These are phyloP conservation scores for Clonostachys byssicola DNA, from an alignment of 2,329 filamentous ascomycete genomes.

Conservation along the genomic window DNA sequence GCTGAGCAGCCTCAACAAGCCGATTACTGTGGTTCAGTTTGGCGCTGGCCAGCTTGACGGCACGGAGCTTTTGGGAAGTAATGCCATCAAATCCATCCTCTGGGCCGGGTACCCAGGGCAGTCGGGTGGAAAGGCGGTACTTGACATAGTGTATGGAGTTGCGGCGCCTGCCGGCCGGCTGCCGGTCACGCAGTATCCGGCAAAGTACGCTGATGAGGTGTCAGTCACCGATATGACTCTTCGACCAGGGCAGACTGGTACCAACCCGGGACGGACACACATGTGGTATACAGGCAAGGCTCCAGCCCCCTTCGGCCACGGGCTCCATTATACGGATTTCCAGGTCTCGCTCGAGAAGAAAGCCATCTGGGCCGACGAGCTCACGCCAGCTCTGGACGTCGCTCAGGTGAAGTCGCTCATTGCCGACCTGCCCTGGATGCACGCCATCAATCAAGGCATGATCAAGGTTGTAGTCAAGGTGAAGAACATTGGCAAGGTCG, in stretches of 20 bases:
- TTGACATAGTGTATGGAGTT: slow-evolving; percentile 48
- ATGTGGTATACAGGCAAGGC: slow-evolving; percentile 48
- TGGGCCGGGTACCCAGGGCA: slow-evolving; percentile 60
- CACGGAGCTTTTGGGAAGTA: slow-evolving; percentile 19
- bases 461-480: slow-evolving; percentile 24
- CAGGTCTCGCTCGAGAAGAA: slow-evolving; percentile 11
- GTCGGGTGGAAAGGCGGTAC: slow-evolving; percentile 49
- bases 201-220: slow-evolving; percentile 41
- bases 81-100: slow-evolving; percentile 41
- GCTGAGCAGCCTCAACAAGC: slow-evolving; percentile 33
- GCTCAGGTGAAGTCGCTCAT: neutral
- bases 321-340: slow-evolving; percentile 56
- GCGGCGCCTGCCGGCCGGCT: slow-evolving; percentile 47
- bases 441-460: slow-evolving; percentile 1
- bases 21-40: slow-evolving; percentile 46
- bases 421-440: slow-evolving; percentile 16
- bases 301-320: slow-evolving; percentile 46
- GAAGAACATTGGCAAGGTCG: slow-evolving; percentile 37
- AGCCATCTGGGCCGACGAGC: neutral
- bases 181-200: slow-evolving; percentile 52
- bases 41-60: slow-evolving; percentile 48
- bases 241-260: slow-evolving; percentile 28
- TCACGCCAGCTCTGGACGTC: neutral
- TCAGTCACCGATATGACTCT: slow-evolving; percentile 53
- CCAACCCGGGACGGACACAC: slow-evolving; percentile 51